These are phyloP conservation scores for Hirschfeldia incana DNA, from an alignment of 345 rosid genomes.

Conservation along the genomic window DNA sequence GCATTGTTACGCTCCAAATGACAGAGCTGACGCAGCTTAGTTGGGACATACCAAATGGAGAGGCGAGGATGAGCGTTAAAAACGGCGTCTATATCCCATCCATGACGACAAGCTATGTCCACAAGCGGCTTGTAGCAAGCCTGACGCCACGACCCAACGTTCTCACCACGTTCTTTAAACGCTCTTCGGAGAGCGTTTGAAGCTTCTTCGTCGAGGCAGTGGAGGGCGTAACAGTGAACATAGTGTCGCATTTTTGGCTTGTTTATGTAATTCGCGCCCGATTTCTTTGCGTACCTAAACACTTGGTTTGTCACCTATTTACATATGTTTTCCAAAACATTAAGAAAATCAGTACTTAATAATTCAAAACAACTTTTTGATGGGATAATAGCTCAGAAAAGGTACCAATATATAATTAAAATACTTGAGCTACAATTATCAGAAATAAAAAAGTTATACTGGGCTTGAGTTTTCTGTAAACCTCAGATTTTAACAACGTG, in stretches of 20 bases:
- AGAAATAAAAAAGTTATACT: neutral
- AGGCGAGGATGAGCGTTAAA: slow-evolving; percentile 93
- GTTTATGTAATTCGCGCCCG: slow-evolving; percentile 96
- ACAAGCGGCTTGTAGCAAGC: slow-evolving; percentile 95
- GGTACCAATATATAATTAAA: neutral
- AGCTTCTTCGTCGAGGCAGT: slow-evolving; percentile 85
- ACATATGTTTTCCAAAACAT: neutral
- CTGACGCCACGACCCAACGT: slow-evolving; percentile 97
- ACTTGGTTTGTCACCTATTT: slow-evolving; percentile 93
- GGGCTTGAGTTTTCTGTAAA: slow-evolving; percentile 9
- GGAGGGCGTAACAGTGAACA: slow-evolving; percentile 96
- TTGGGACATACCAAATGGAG: slow-evolving; percentile 91
- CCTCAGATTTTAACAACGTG: slow-evolving; percentile 25
- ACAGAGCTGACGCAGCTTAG: slow-evolving; percentile 94
- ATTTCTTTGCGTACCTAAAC: slow-evolving; percentile 87
- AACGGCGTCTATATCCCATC: slow-evolving; percentile 94
- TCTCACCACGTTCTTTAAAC: slow-evolving; percentile 92
- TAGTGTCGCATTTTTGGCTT: slow-evolving; percentile 99
- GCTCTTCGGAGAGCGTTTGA: slow-evolving; percentile 74
- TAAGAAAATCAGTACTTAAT: neutral
- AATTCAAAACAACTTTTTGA: neutral
- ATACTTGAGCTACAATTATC: neutral
- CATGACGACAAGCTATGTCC: slow-evolving; percentile 73
- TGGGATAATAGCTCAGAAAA: neutral
- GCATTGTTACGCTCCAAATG: slow-evolving; percentile 68